Base-by-base conservation (phyloP, 2,329 filamentous ascomycete species). In the Ophiostoma sp. region DNA sequence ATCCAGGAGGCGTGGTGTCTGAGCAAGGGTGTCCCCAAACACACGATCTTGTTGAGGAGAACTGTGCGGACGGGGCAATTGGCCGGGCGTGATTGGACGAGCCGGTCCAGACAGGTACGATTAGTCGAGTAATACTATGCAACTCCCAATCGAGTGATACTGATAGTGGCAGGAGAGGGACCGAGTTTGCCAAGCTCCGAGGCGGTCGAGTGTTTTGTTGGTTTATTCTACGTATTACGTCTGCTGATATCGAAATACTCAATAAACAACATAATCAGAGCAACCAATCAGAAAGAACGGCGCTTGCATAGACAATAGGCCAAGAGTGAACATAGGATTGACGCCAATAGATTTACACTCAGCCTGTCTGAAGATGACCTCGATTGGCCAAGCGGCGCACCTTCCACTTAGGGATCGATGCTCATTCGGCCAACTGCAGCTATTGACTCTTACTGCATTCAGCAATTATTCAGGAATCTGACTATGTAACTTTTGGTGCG, bases 21-120 rank as follows among this genome's bases (percentile, higher is more conserved):
- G 57, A 62, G 57, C 57, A 62, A 33, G 57, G 27, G 57, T 54
- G 52, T 62, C 13, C n/a, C 57, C 52, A 57, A 57, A 62, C 27
- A 62, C 11, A 39, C 36, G 27, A 33, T 33, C n/a, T 54, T 62
- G 27, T 27, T 62, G 57, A 57, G 23, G 52, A 57, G 52, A 57
- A 57, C 23, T 54, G 57, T 62, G 57, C 57, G 57, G 27, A 62
- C 5, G 57, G 27, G 27, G 27, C n/a, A 62, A 62, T 31, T 62
- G 57, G 57, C 27, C 23, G 27, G 27, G n/a, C 11, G 13, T 35
- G 57, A 62, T 62, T 62, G 57, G 57, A 11, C 2, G 1, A 27
- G 7, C n/a, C 4, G 23, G 52, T 57, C 3, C 10, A 27, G 57
- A 17, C 10, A 27, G 57, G 15, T 33, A 3, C 13, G 23, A 62